Base-by-base conservation (phyloP, 768 basidiomycete genomes). In the Tylopilus plumbeoviolaceoides region DNA sequence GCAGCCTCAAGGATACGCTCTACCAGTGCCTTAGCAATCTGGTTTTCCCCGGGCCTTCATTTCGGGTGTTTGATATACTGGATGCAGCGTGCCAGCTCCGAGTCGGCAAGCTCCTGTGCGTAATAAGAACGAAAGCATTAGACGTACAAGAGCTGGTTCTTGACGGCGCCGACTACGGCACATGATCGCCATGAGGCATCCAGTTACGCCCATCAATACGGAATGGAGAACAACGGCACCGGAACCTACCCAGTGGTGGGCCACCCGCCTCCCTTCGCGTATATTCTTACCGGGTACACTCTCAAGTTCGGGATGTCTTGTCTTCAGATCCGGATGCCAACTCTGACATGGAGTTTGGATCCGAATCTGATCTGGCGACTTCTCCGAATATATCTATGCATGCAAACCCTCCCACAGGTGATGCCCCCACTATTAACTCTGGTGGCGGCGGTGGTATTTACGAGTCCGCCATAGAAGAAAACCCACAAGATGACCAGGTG, bases 101-200 rank as follows among this genome's bases (percentile, higher is more conserved):
- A n/a, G n/a, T n/a, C 45, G 63, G 48, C 6, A 48, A 36, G 23
- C 48, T 10, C 4, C 8, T 2, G 33, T 15, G 27, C 31, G 15
- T 21, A 39, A 44, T 21, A 7, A 9, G 11, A n/a, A 33, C 4
- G 11, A 5, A 44, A 12, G 31, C 12, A 14, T 0, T 31, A 4
- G 14, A 73, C 88, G 62, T 57, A 91, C 89, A 93, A 93, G 72
- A 91, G 92, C 65, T 93, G 90, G 57, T 93, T 93, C 72, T 92
- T 76, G 60, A 33, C 41, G 38, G 35, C n/a, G 18, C 33, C 21
- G 10, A 48, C 41, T 48, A 51, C 30, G n/a, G 7, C 42, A 31
- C 54, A 44, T n/a, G n/a, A 30, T n/a, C 47, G 50, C 48, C 58
- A 60, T 45, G 54, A 57, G 50, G 50, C 41, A 50, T 5, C 12